Percentiles rank a stretch among this genome's conserved stretches.
Conservation (phyloP, 345 rosid genomes). For the Corchorus capsularis region DNA sequence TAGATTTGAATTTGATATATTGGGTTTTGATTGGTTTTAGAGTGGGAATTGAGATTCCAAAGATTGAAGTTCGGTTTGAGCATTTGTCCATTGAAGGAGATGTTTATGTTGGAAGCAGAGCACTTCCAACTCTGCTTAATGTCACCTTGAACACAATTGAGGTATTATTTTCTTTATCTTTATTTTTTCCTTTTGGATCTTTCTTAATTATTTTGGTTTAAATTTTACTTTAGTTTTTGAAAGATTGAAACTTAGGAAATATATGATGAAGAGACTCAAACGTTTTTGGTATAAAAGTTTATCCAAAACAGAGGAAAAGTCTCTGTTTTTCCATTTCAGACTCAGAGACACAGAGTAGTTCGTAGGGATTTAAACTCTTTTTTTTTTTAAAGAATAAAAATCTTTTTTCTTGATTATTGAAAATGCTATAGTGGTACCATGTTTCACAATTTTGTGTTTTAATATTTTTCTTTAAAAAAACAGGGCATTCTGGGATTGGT, state of each 20-base stretch:
- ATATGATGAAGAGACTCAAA: background rate
- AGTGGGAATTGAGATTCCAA: no score
- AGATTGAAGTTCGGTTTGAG: background rate
- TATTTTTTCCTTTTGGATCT: background rate
- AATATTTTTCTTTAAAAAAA: background rate
- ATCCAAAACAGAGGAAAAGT: no score
- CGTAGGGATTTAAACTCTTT: no score
- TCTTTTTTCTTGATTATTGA: no score
- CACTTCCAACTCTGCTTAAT: constrained; percentile 75
- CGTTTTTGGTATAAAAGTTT: no score
- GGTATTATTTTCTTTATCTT: constrained; percentile 33
- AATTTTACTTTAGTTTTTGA: no score
- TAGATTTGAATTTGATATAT: no score
- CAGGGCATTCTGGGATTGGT: constrained; percentile 59
- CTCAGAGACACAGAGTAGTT: no score
- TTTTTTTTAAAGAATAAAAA: no score
- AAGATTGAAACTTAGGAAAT: background rate
- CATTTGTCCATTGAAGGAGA: constrained; percentile 64
- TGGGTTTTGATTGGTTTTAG: no score
- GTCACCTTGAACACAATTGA: constrained; percentile 57
- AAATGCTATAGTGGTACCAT: no score
- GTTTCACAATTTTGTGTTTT: background rate
- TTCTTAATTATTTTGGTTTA: background rate
- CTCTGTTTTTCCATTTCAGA: no score
- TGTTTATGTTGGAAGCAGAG: constrained; percentile 77